Conservation (phyloP, 768 basidiomycete species). For the Baorangia bicolor region DNA sequence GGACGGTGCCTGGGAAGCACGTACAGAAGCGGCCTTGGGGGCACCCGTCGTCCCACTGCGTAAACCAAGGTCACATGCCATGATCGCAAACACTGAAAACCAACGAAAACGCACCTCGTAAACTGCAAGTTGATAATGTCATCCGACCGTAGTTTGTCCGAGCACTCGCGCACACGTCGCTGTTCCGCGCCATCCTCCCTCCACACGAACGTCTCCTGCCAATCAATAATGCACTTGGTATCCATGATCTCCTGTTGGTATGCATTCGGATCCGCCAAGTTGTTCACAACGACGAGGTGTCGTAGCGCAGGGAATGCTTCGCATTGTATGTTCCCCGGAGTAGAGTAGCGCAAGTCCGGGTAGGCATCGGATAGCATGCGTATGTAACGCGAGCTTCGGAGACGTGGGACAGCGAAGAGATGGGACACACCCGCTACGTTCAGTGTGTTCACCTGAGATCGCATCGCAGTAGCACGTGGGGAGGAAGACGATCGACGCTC, state of each 20-base stretch:
- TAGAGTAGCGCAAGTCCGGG: constrained; percentile 49
- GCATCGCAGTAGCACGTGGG: background rate
- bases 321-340: constrained; percentile 57
- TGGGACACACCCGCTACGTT: constrained; percentile 65
- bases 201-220: constrained; percentile 74
- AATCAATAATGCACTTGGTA: constrained; percentile 59
- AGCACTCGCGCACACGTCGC: constrained; percentile 42
- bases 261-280: constrained; percentile 41
- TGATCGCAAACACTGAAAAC: background rate
- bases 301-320: constrained; percentile 58
- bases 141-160: constrained; percentile 46
- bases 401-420: constrained; percentile 67
- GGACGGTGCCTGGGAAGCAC: constrained; percentile 13
- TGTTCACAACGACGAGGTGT: constrained; percentile 67
- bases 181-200: constrained; percentile 48
- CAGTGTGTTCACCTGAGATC: constrained; percentile 55
- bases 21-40: constrained; percentile 82
- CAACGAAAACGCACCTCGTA: constrained; percentile 56
- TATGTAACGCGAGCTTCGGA: constrained; percentile 65
- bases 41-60: constrained; percentile 74
- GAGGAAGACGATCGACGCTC: background rate
- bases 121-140: constrained; percentile 85
- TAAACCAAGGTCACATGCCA: background rate
- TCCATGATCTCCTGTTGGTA: constrained; percentile 40
- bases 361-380: constrained; percentile 56